Base-by-base conservation (phyloP, 2,329 filamentous ascomycete genomes). In the Apiospora marii region DNA sequence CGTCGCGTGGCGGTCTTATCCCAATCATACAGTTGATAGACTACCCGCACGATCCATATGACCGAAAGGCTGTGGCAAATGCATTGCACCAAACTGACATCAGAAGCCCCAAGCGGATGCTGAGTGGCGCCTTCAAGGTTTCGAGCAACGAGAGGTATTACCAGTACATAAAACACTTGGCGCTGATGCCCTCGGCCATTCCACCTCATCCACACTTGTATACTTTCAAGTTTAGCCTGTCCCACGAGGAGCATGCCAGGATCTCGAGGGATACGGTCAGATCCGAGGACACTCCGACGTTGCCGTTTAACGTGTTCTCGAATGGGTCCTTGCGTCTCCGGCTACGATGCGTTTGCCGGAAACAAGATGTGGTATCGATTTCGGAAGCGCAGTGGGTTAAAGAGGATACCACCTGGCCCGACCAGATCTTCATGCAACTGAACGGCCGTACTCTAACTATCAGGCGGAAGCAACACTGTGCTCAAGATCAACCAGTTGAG, bases 401-500 rank as follows among this genome's bases (percentile, higher is more conserved):
- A 1, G 81, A 85, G n/a, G 88, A 92, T 46, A 92, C 89, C 7
- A 79, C 81, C 30, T 98, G 94, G 95, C 94, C 94, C 0, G 85
- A 88, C 48, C 88, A 89, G 69, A 85, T 94, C 0, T 94, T 92
- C 74, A 86, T 96, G 73, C 85, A 87, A 22, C 81, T 97, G 73
- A 97, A 98, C 76, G 85, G 81, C 0, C 78, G 82, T 0, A 84
- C 90, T 14, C 80, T 94, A 22, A 84, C 85, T 34, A 80, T 90
- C 13, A 89, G 92, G 53, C 89, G 92, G 41, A 94, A 93, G 77
- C 81, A 89, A 0, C 92, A 96, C 74, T 89, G 95, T 78, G 92
- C 91, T 14, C 93, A 92, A 76, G 93, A 97, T 76, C 81, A 94
- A 12, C 92, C 95, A 0, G 84, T 93, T 7, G 94, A 98, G 76